These are phyloP conservation scores for Phialophora verrucosa DNA, from an alignment of 2,329 filamentous ascomycete genomes.

Conservation along the genomic window DNA sequence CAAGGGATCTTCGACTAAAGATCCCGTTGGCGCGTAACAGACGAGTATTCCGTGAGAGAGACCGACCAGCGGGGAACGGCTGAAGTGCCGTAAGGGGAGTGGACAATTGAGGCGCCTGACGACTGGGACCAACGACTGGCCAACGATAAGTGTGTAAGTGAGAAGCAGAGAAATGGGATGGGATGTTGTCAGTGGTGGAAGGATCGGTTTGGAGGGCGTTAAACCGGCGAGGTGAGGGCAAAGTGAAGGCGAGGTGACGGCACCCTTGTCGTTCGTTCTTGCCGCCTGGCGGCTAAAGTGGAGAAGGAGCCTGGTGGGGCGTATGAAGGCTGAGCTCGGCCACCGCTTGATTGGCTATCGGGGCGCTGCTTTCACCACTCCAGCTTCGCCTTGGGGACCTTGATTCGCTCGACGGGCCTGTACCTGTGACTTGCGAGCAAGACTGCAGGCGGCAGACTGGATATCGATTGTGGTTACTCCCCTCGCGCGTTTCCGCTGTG, in stretches of 20 bases:
- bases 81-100: slow-evolving; percentile 25
- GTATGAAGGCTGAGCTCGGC: neutral
- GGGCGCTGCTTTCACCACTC: slow-evolving; percentile 9
- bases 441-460: slow-evolving; percentile 27
- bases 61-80: slow-evolving; percentile 27
- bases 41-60: slow-evolving; percentile 25
- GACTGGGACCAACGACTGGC: slow-evolving; percentile 21
- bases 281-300: slow-evolving; percentile 34
- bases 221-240: slow-evolving; percentile 27
- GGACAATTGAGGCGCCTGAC: slow-evolving; percentile 29
- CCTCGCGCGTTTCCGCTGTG: neutral
- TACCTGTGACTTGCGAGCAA: slow-evolving; percentile 28
- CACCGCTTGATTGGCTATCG: slow-evolving; percentile 7
- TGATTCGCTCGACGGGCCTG: slow-evolving; percentile 28
- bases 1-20: slow-evolving; percentile 29
- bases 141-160: slow-evolving; percentile 19
- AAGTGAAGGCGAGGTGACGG: neutral
- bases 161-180: slow-evolving; percentile 17
- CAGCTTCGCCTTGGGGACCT: slow-evolving; percentile 21
- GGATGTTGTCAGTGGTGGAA: slow-evolving; percentile 22
- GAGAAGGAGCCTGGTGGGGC: slow-evolving; percentile 18
- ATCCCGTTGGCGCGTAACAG: slow-evolving; percentile 35
- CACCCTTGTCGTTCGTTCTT: slow-evolving; percentile 23
- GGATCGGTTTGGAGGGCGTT: slow-evolving; percentile 24
- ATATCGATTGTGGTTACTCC: slow-evolving; percentile 14